Evolutionary conservation across 805 yeast species (phyloP).

Genomic region (Tanozyma kutaoensis): DNA sequence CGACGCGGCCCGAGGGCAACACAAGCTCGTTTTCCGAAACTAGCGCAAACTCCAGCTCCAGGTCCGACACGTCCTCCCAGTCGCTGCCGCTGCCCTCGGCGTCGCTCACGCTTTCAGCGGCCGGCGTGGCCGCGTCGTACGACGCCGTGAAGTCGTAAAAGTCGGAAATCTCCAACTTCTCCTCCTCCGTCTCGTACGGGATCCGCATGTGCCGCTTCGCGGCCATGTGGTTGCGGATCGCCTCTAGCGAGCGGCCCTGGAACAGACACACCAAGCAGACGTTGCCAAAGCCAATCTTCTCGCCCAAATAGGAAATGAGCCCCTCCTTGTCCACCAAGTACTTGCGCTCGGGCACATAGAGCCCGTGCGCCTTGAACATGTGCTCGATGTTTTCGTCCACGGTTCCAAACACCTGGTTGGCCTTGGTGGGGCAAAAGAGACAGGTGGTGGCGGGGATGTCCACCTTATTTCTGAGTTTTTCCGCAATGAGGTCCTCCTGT

Average conservation of each 20-base stretch:
- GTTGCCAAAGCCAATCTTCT: slow-evolving; percentile 71
- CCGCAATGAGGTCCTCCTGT: not conserved
- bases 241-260: slow-evolving; percentile 73
- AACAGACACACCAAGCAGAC: slow-evolving; percentile 73
- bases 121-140: slow-evolving; percentile 11
- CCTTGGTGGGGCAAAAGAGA: slow-evolving; percentile 32
- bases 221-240: slow-evolving; percentile 80
- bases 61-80: slow-evolving; percentile 28
- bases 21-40: slow-evolving; percentile 14
- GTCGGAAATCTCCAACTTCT: slow-evolving; percentile 59
- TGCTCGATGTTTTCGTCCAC: slow-evolving; percentile 43
- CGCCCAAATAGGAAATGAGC: slow-evolving; percentile 60
- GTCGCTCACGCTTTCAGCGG: slow-evolving; percentile 8
- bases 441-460: slow-evolving; percentile 38
- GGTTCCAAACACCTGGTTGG: slow-evolving; percentile 16
- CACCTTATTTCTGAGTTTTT: slow-evolving; percentile 30
- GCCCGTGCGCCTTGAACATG: slow-evolving; percentile 71
- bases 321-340: slow-evolving; percentile 62
- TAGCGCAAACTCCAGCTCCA: slow-evolving; percentile 4
- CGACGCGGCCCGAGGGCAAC: slow-evolving; percentile 27
- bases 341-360: slow-evolving; percentile 74
- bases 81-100: slow-evolving; percentile 13
- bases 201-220: slow-evolving; percentile 79
- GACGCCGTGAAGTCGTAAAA: slow-evolving; percentile 77
- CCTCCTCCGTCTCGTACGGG: slow-evolving; percentile 77